Evolutionary conservation across 305 asterid species (phyloP).

Genomic region (Fraxinus nigra): DNA sequence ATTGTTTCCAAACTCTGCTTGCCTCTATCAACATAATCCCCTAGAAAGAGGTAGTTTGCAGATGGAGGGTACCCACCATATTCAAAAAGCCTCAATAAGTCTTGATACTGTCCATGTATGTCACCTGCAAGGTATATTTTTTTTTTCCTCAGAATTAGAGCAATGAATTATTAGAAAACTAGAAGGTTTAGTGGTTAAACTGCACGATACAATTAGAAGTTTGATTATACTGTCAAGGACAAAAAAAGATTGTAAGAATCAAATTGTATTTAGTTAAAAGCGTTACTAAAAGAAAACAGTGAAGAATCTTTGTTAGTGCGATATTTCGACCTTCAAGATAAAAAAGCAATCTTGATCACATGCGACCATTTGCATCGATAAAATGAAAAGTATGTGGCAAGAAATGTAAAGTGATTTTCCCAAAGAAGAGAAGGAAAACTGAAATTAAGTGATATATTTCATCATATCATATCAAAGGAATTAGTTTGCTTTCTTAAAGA

Average conservation of each 20-base stretch:
- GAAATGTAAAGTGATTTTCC: neutral
- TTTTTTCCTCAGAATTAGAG: neutral
- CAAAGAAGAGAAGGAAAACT: neutral
- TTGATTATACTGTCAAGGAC: neutral
- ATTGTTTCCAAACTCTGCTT: constrained; percentile 87
- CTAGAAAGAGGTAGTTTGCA: constrained; percentile 74
- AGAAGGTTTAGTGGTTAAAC: neutral
- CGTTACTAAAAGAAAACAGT: neutral
- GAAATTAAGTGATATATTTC: neutral
- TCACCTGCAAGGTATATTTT: constrained; percentile 48
- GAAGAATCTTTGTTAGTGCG: neutral
- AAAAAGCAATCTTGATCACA: neutral
- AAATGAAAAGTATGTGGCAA: neutral
- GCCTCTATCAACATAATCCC: constrained; percentile 87
- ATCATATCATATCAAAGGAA: neutral
- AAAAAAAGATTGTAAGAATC: neutral
- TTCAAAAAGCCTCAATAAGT: constrained; percentile 68
- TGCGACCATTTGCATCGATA: neutral
- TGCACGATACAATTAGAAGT: neutral
- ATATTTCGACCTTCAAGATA: neutral
- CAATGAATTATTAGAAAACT: neutral
- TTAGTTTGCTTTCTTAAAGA: neutral
- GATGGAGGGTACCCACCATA: constrained; percentile 80
- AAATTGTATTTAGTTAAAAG: neutral
- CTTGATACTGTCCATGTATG: constrained; percentile 86